Percentiles rank a stretch among this genome's conserved stretches.
phyloP scores from a whole-genome alignment of 2,329 filamentous ascomycete species.

The Cladosporium oxysporum region DNA sequence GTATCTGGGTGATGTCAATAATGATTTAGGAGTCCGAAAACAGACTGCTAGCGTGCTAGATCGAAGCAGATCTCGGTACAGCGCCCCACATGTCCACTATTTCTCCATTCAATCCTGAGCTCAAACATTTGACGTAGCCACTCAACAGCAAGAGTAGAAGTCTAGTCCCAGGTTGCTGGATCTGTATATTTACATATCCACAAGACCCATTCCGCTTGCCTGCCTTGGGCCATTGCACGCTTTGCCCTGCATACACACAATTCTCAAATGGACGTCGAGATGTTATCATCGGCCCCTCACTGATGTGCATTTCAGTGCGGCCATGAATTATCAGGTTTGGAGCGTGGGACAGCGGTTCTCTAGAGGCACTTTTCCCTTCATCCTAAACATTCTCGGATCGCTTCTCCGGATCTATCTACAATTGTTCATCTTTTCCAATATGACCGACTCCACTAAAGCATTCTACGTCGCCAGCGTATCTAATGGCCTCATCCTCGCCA shows the following conservation, averaged over 20 bases:
- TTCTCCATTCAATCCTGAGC: background rate
- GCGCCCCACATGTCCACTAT: background rate
- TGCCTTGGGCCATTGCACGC: background rate
- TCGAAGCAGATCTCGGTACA: background rate
- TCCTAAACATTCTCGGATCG: background rate
- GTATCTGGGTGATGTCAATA: background rate
- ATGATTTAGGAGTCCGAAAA: background rate
- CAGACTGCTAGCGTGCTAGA: background rate
- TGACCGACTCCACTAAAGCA: background rate
- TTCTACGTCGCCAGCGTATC: slow-evolving; percentile 8
- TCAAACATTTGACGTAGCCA: background rate
- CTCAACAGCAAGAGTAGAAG: background rate
- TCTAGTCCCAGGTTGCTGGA: background rate
- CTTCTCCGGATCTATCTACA: background rate
- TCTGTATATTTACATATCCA: background rate
- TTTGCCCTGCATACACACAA: background rate
- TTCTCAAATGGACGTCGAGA: background rate
- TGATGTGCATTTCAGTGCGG: background rate
- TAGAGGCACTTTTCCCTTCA: background rate
- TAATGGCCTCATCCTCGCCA: background rate
- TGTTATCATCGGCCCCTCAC: background rate
- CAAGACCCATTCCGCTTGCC: background rate
- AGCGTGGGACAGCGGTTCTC: background rate
- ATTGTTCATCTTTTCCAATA: background rate
- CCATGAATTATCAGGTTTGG: background rate